Percentiles rank a stretch among this genome's conserved stretches.
Conservation (phyloP, 176 grass and related monocot species). For the Carex cristatella region DNA sequence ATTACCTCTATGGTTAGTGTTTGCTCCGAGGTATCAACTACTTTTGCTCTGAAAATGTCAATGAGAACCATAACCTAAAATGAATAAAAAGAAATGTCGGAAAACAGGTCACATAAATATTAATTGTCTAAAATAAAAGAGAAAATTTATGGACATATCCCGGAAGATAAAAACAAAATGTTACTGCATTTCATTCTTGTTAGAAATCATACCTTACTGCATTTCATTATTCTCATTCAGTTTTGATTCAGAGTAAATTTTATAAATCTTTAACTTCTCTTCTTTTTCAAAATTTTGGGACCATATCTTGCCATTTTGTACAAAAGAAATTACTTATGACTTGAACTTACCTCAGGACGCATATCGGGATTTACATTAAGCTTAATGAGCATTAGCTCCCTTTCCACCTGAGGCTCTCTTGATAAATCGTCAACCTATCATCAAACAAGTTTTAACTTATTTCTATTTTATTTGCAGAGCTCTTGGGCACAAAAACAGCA, state of each 20-base stretch:
- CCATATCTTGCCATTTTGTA: neutral
- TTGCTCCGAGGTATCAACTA: conserved; percentile 86
- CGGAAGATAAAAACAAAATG: neutral
- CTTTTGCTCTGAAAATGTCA: conserved; percentile 94
- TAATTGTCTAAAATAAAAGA: neutral
- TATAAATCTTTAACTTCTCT: neutral
- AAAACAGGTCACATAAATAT: neutral
- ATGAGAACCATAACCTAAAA: conserved; percentile 87
- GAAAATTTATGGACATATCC: neutral
- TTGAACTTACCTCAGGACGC: conserved; percentile 56
- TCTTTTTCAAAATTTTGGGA: neutral
- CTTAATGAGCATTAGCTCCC: conserved; percentile 99
- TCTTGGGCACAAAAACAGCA: neutral
- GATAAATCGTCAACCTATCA: conserved; percentile 93
- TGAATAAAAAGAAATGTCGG: conserved; percentile 12
- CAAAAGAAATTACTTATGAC: neutral
- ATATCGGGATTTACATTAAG: conserved; percentile 59
- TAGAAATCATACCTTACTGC: neutral
- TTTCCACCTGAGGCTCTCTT: conserved; percentile 86
- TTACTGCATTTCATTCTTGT: neutral
- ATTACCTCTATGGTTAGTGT: conserved; percentile 78
- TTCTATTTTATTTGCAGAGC: neutral
- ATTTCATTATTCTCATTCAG: neutral
- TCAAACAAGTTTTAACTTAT: neutral
- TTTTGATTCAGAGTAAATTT: neutral